A percentile compares a stretch with the other conserved stretches of the same genome.
Evolutionary conservation across 164 flowering plant species (phyloP).

Genomic region (Kingdonia uniflora): DNA sequence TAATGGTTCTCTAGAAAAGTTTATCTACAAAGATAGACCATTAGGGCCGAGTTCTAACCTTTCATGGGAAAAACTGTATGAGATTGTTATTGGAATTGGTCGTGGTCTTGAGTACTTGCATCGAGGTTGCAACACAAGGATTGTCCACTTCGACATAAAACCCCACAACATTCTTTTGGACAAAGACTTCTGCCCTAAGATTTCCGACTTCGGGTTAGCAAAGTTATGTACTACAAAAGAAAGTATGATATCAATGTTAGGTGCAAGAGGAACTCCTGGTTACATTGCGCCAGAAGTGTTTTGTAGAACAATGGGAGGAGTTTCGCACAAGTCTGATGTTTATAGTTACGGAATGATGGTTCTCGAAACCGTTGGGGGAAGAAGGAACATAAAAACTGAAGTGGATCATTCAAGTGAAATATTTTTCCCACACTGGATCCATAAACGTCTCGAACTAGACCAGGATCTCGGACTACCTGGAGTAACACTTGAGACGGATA

Average conservation of each 20-base stretch:
- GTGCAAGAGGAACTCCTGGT: conserved; percentile 31
- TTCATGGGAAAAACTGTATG: conserved; percentile 18
- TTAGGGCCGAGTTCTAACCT: conserved; percentile 4
- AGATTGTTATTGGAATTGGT: conserved; percentile 31
- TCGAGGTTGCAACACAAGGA: no score
- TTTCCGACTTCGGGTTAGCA: conserved; percentile 34
- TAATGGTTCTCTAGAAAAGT: conserved; percentile 36
- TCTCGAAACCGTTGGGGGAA: conserved; percentile 34
- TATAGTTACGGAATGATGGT: conserved; percentile 46
- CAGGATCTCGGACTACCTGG: conserved; percentile 13
- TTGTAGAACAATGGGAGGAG: conserved; percentile 22
- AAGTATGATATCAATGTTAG: conserved; percentile 22
- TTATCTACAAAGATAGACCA: conserved; percentile 14
- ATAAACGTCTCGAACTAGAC: conserved; percentile 15
- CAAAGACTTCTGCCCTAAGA: conserved; percentile 25
- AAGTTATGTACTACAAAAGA: conserved; percentile 19
- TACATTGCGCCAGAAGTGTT: conserved; percentile 40
- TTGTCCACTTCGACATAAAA: conserved; percentile 37
- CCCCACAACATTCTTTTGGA: conserved; percentile 35
- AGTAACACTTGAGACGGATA: conserved; percentile 13
- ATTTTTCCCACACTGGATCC: conserved; percentile 36
- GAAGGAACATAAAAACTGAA: conserved; percentile 12
- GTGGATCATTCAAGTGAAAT: conserved; percentile 20
- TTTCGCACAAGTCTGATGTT: conserved; percentile 37
- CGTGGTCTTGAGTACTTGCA: conserved; percentile 36